Conservation (phyloP, 1,139 yeast genomes). For the Candida sp. region DNA sequence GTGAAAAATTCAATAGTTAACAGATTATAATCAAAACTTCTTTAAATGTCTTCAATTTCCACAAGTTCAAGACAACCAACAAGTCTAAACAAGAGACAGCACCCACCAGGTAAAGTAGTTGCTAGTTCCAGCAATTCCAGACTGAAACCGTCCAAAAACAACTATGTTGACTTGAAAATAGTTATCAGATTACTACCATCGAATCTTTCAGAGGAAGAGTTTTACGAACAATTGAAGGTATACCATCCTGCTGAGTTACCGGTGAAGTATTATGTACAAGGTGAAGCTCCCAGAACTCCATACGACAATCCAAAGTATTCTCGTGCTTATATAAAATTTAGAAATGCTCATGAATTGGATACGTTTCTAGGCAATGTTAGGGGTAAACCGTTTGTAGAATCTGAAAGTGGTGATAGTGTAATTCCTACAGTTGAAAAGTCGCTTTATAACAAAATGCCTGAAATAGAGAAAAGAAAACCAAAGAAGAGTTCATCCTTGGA, state of each 20-base stretch:
- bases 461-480: neutral
- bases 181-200: conserved; percentile 19
- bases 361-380: conserved; percentile 13
- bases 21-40: neutral
- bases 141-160: neutral
- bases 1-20: neutral
- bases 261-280: conserved; percentile 16
- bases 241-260: conserved; percentile 11
- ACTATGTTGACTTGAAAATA: conserved; percentile 8
- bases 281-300: conserved; percentile 15
- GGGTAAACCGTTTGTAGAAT: conserved; percentile 19
- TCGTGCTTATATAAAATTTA: conserved; percentile 25
- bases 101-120: neutral
- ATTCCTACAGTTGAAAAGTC: conserved; percentile 23
- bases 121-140: neutral
- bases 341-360: conserved; percentile 9
- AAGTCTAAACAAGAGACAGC: neutral
- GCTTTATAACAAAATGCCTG: conserved; percentile 21
- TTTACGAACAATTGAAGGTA: conserved; percentile 13
- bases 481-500: neutral
- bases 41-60: conserved; percentile 1
- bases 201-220: conserved; percentile 14
- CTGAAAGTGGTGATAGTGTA: conserved; percentile 17
- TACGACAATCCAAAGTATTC: conserved; percentile 26
- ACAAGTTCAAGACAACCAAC: conserved; percentile 1